Base-by-base conservation (phyloP, 2,329 filamentous ascomycete species). In the Fusarium sp. region DNA sequence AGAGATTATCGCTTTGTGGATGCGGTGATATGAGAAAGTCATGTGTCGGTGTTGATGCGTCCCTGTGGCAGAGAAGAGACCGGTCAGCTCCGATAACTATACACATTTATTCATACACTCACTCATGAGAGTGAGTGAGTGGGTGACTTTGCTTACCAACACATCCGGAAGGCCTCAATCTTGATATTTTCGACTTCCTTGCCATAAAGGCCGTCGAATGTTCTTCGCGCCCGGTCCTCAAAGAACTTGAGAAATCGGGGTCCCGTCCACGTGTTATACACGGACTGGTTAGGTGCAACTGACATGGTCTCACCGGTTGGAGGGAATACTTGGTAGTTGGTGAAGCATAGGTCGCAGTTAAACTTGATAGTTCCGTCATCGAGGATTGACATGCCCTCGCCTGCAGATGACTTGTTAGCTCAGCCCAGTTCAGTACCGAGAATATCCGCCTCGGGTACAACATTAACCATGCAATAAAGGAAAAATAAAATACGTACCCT, bases 1-100 rank as follows among this genome's bases (percentile, higher is more conserved):
- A 90, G 17, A 92, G 78, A 64, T 87, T 88, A 41, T 76, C 73
- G 64, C 68, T 88, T 71, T 83, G 79, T 9, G 83, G 78, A 66
- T 88, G 83, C 5, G 87, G 85, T 11, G 85, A 84, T 72, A 91
- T 86, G 57, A 91, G 81, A 73, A 89, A 89, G 75, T 91, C 88
- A 77, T 91, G 88, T 12, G 85, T 88, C 1, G 88, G 87, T 5
- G 88, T 89, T 40, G 89, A 85, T 37, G 86, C 85, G 74, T 91
- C 89, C 86, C 88, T 90, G 78, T 54, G 53, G 58, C 53, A 74
- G 61, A 60, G 50, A 73, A n/a, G n/a, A n/a, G n/a, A n/a, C 65
- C 52, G 63, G 73, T 70, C 67, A 67, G 69, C 56, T 42, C 59
- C 40, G 45, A 23, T 44, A 37, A 33, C 27, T 41, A 37, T 48